Conservation (phyloP, 2,329 filamentous ascomycete species). For the Xylaria arbuscula region DNA sequence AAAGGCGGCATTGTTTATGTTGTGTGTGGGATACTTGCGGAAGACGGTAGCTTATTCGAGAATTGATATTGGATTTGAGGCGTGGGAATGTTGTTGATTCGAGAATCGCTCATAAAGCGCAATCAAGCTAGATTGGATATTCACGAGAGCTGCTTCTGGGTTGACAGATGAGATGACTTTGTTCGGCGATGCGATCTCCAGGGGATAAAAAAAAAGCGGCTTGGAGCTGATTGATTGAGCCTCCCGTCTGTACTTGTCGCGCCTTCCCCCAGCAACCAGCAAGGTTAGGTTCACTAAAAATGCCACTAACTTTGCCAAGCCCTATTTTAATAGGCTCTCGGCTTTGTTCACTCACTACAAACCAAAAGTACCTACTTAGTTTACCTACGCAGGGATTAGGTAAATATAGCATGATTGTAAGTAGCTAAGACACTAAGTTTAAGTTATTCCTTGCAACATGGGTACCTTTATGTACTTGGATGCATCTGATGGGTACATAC, state of each 20-base stretch:
- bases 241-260: neutral
- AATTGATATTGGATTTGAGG: neutral
- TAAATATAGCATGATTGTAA: neutral
- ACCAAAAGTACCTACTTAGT: no score
- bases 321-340: no score
- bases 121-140: neutral
- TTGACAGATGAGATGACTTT: neutral
- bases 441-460: no score
- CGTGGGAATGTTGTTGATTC: neutral
- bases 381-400: neutral
- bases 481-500: no score
- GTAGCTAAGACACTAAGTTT: no score
- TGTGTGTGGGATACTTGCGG: conserved; percentile 16
- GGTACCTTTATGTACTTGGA: neutral
- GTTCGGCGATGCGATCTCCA: neutral
- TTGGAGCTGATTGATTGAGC: neutral
- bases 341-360: no score
- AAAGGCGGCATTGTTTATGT: conserved; percentile 67
- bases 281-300: neutral
- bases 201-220: conserved; percentile 2
- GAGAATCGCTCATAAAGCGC: neutral
- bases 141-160: neutral
- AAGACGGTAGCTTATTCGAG: conserved; percentile 5
- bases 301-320: neutral
- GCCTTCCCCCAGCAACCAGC: conserved; percentile 24